A percentile compares a stretch with the other conserved stretches of the same genome.
Conservation (phyloP, 768 basidiomycete genomes). For the Lentinula raphanica region DNA sequence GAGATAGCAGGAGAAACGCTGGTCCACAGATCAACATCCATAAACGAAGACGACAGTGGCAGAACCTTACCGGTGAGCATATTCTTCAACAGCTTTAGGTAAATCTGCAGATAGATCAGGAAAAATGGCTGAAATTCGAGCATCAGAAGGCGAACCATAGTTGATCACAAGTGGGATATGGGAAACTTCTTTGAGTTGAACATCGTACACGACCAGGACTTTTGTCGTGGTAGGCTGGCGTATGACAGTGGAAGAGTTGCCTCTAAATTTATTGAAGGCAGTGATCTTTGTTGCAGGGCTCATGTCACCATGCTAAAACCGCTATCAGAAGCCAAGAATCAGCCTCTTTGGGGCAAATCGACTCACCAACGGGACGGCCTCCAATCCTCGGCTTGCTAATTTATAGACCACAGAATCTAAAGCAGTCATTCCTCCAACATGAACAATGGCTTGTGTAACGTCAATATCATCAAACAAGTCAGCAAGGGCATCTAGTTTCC, state of each 20-base stretch:
- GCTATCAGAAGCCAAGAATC: conserved; percentile 14
- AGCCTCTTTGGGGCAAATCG: neutral
- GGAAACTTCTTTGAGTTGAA: conserved; percentile 88
- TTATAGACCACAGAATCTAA: conserved; percentile 90
- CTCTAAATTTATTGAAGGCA: conserved; percentile 80
- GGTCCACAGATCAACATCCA: neutral
- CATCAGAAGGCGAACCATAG: conserved; percentile 53
- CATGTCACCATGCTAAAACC: conserved; percentile 90
- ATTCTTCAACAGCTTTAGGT: conserved; percentile 94
- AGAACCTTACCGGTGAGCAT: conserved; percentile 76
- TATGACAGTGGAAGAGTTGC: conserved; percentile 48
- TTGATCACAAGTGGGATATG: conserved; percentile 94
- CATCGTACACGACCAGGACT: conserved; percentile 89
- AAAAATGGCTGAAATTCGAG: conserved; percentile 4
- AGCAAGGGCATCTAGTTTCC: conserved; percentile 90
- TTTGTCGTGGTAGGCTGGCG: conserved; percentile 61
- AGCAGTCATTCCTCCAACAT: conserved; percentile 83
- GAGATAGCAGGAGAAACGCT: conserved; percentile 87
- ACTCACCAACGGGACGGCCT: conserved; percentile 84
- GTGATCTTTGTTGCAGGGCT: conserved; percentile 75
- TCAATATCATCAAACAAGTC: conserved; percentile 89
- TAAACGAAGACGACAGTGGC: neutral
- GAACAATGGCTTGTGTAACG: conserved; percentile 73
- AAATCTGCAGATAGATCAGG: conserved; percentile 49
- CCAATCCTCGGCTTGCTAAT: conserved; percentile 76